These are phyloP conservation scores for Chaetomium strumarium DNA, from an alignment of 2,329 filamentous ascomycete genomes.

Conservation along the genomic window DNA sequence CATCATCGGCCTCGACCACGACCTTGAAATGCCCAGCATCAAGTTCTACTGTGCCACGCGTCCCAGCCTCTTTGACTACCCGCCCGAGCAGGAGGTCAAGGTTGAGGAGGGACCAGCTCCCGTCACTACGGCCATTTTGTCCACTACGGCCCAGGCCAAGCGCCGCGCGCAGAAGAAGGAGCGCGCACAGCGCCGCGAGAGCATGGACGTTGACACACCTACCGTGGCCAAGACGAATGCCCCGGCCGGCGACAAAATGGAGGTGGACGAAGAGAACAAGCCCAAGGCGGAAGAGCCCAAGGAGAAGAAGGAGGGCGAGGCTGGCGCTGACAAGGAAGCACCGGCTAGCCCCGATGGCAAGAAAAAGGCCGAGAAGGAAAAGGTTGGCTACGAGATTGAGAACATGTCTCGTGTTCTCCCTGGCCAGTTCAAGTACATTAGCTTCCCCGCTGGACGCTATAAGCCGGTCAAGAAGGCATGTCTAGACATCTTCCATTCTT, in stretches of 20 bases:
- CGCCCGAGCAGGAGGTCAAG: constrained; percentile 93
- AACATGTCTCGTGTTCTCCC: constrained; percentile 97
- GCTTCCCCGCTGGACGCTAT: constrained; percentile 83
- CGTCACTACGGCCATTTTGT: constrained; percentile 91
- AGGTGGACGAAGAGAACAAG: constrained; percentile 63
- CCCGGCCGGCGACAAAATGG: constrained; percentile 74
- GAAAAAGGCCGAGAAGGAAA: constrained; percentile 94
- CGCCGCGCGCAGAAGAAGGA: constrained; percentile 92
- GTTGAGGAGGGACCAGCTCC: constrained; percentile 87
- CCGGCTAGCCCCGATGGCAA: constrained; percentile 54
- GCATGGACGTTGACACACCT: constrained; percentile 89
- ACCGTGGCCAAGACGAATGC: constrained; percentile 57
- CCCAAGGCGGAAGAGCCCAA: constrained; percentile 45
- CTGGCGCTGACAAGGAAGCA: constrained; percentile 51
- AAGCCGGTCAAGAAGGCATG: constrained; percentile 82
- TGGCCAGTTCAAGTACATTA: constrained; percentile 90
- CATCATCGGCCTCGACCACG: constrained; percentile 89
- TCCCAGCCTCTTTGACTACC: constrained; percentile 95
- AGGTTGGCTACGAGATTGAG: constrained; percentile 89
- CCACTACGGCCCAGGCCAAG: constrained; percentile 94
- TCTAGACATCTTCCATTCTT: not conserved
- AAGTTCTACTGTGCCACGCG: constrained; percentile 94
- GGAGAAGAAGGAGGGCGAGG: constrained; percentile 57
- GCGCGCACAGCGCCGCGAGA: constrained; percentile 79
- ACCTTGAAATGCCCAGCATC: constrained; percentile 88